Conservation (phyloP, 2,329 filamentous ascomycete genomes). For the Sclerotiophoma versabilis region DNA sequence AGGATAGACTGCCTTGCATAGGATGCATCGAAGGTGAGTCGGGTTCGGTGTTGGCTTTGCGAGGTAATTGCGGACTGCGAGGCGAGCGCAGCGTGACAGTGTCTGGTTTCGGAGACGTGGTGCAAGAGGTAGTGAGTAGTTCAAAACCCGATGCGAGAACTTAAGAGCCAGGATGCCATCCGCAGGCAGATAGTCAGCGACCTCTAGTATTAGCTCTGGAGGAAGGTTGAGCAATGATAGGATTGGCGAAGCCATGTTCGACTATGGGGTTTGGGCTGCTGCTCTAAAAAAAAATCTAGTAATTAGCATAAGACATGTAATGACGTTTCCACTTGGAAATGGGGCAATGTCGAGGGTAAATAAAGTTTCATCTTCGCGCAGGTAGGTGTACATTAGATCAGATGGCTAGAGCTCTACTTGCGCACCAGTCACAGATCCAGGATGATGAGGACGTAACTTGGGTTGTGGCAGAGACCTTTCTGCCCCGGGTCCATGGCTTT, state of each 20-base stretch:
- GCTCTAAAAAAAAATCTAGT: not conserved
- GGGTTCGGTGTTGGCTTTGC: conserved; percentile 16
- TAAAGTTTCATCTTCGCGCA: conserved; percentile 5
- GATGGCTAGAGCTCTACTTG: conserved; percentile 2
- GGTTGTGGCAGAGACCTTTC: not conserved
- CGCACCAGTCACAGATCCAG: conserved; percentile 1
- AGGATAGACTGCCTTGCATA: conserved; percentile 43
- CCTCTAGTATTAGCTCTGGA: conserved; percentile 50
- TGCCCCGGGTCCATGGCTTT: not conserved
- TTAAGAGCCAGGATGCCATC: conserved; percentile 50
- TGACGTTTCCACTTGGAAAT: not conserved
- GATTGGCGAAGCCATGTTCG: conserved; percentile 13
- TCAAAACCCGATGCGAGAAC: conserved; percentile 43
- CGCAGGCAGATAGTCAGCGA: conserved; percentile 45
- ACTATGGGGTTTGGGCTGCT: not conserved
- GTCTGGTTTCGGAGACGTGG: conserved; percentile 20
- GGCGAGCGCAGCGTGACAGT: conserved; percentile 36
- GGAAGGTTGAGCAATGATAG: conserved; percentile 43
- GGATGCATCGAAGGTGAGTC: conserved; percentile 35
- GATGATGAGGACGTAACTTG: not conserved
- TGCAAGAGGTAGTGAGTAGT: conserved; percentile 33
- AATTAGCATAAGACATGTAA: not conserved
- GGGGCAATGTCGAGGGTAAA: not conserved
- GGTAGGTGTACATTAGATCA: conserved; percentile 7
- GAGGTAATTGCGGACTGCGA: conserved; percentile 41